These are phyloP conservation scores for Galerina sulciceps DNA, from an alignment of 768 basidiomycete species.

Conservation along the genomic window DNA sequence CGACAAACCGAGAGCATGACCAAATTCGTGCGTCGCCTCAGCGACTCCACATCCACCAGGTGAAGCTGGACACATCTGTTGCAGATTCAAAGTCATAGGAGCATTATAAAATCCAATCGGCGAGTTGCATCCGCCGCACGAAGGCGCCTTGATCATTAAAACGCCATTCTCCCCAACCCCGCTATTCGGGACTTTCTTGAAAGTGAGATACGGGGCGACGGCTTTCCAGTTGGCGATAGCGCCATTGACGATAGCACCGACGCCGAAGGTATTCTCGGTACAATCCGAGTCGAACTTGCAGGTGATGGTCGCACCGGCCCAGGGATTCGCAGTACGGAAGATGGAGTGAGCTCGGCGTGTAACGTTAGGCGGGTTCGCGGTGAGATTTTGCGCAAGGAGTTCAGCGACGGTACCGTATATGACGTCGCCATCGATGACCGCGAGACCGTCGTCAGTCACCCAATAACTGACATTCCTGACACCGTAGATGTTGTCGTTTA, in stretches of 20 bases:
- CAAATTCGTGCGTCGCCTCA: slow-evolving; percentile 4
- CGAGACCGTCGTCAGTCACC: not conserved
- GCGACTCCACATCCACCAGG: not conserved
- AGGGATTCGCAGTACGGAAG: not conserved
- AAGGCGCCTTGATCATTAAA: not conserved
- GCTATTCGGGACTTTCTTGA: not conserved
- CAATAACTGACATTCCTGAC: not conserved
- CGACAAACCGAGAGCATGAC: not conserved
- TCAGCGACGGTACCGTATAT: not conserved
- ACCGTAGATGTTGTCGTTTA: not conserved
- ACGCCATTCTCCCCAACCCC: not conserved
- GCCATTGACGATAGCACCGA: not conserved
- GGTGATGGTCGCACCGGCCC: not conserved
- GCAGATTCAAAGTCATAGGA: not conserved
- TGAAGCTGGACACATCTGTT: not conserved
- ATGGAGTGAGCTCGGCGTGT: not conserved
- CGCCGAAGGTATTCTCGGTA: not conserved
- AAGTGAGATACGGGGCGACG: not conserved
- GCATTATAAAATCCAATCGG: not conserved
- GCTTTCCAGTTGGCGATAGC: slow-evolving; percentile 1
- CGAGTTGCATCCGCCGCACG: slow-evolving; percentile 1
- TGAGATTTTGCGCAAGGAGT: not conserved
- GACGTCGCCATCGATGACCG: slow-evolving; percentile 5
- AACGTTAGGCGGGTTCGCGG: not conserved
- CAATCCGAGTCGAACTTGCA: not conserved